Base-by-base conservation (phyloP, 768 basidiomycete species). In the Naganishia antarctica region DNA sequence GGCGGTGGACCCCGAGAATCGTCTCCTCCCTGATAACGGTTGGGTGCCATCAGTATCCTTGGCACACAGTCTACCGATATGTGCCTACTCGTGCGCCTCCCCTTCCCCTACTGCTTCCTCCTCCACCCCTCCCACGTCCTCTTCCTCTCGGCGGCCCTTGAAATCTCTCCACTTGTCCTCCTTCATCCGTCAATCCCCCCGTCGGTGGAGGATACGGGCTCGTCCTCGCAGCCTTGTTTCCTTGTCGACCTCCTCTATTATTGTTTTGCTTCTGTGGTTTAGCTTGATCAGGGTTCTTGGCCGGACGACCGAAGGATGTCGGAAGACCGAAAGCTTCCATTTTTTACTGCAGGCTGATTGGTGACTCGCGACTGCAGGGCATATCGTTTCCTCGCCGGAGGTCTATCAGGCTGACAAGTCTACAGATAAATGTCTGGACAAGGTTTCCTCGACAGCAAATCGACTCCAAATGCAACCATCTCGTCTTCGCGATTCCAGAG, bases 291-390 rank as follows among this genome's bases (percentile, higher is more conserved):
- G 49, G 29, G 34, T 34, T 25, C 23, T 57, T 57, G 4, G 13
- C 11, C n/a, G 43, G 6, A 44, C 53, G 53, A 7, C 53, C 53
- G 13, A 57, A 57, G 9, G 53, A 57, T 23, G 53, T 57, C 3
- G 53, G 53, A 18, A 57, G 53, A 57, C 53, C 53, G 37, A 57
- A 26, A 15, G 31, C 53, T 23, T 57, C 53, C 53, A 57, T 57
- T 8, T 6, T 26, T 9, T 2, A 2, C 21, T 26, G 3, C 13
- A 23, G 21, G 15, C 21, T 21, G 47, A 7, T 16, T 6, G 11
- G n/a, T n/a, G n/a, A n/a, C n/a, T n/a, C n/a, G n/a, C n/a, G n/a
- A n/a, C n/a, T n/a, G n/a, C n/a, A n/a, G n/a, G n/a, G n/a, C n/a
- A n/a, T n/a, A n/a, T n/a, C n/a, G n/a, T n/a, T n/a, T n/a, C n/a